Percentiles rank a stretch among this genome's conserved stretches.
phyloP scores from a whole-genome alignment of 345 rosid genomes.

The Brassica juncea region DNA sequence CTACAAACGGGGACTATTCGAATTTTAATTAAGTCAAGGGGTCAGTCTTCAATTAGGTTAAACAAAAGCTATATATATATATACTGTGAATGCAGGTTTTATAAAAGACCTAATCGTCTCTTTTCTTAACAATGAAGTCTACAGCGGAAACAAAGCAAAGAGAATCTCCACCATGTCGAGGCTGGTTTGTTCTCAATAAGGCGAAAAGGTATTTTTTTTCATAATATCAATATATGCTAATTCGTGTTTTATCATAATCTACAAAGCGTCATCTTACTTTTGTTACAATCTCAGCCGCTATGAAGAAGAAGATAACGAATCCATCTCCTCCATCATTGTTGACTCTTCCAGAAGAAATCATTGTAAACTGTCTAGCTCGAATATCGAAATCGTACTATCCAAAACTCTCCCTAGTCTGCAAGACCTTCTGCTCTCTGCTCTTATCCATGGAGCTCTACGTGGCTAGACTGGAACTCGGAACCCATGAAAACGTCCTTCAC shows the following conservation, averaged over 20 bases:
- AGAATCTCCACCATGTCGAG: background rate
- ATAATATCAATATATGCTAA: background rate
- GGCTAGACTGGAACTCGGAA: background rate
- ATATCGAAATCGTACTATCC: slow-evolving; percentile 59
- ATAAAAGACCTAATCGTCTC: background rate
- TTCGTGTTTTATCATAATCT: background rate
- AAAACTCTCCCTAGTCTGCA: slow-evolving; percentile 58
- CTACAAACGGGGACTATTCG: too few species aligned
- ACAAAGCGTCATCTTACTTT: background rate
- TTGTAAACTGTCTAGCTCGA: slow-evolving; percentile 60
- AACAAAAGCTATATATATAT: background rate
- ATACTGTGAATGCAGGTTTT: background rate
- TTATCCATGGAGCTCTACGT: slow-evolving; percentile 47
- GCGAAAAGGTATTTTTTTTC: background rate
- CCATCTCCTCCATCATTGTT: slow-evolving; percentile 6
- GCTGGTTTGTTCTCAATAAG: background rate
- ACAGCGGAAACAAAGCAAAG: background rate
- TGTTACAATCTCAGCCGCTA: background rate
- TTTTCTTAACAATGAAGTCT: background rate
- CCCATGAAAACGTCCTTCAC: background rate
- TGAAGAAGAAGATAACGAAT: slow-evolving; percentile 2
- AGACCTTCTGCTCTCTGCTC: slow-evolving; percentile 49
- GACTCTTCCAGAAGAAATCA: slow-evolving; percentile 52
- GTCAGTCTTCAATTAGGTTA: background rate
- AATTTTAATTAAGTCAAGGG: background rate